Conservation (phyloP, 306 rosid genomes). For the Carpinus viminea region DNA sequence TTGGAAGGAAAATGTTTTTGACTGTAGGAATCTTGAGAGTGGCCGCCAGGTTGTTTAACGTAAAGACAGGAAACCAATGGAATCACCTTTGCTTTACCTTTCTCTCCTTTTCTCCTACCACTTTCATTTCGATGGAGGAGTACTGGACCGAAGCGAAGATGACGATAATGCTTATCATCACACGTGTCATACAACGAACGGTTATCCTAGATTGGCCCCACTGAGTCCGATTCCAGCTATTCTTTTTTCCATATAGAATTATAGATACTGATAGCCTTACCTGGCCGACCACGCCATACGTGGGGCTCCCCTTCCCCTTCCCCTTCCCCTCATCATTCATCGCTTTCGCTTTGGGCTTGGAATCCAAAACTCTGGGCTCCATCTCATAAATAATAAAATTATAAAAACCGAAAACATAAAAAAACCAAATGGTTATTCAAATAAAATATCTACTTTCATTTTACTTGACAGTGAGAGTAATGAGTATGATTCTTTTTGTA, state of each 20-base stretch:
- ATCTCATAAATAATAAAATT: too few species aligned
- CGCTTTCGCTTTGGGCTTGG: constrained; percentile 11
- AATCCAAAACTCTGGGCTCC: constrained; percentile 41
- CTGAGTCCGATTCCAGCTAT: background rate
- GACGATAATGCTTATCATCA: constrained; percentile 18
- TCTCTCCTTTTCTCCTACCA: background rate
- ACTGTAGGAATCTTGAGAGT: background rate
- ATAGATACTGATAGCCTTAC: constrained; percentile 8
- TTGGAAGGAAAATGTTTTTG: too few species aligned
- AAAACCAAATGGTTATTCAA: too few species aligned
- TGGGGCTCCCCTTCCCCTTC: background rate
- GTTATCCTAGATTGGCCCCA: background rate
- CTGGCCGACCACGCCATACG: background rate
- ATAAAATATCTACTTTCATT: too few species aligned
- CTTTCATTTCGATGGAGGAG: constrained; percentile 2
- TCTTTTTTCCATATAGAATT: background rate
- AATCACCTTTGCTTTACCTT: background rate
- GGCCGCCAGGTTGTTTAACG: constrained; percentile 18
- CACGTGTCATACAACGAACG: constrained; percentile 1
- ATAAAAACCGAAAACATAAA: too few species aligned
- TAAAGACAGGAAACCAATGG: constrained; percentile 18
- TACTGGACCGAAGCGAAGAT: background rate
- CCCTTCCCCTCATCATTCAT: background rate
- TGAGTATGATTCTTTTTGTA: too few species aligned
- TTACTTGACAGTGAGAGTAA: too few species aligned